Evolutionary conservation across 1,139 yeast genomes (phyloP).

Genomic region (Pichia sp.): DNA sequence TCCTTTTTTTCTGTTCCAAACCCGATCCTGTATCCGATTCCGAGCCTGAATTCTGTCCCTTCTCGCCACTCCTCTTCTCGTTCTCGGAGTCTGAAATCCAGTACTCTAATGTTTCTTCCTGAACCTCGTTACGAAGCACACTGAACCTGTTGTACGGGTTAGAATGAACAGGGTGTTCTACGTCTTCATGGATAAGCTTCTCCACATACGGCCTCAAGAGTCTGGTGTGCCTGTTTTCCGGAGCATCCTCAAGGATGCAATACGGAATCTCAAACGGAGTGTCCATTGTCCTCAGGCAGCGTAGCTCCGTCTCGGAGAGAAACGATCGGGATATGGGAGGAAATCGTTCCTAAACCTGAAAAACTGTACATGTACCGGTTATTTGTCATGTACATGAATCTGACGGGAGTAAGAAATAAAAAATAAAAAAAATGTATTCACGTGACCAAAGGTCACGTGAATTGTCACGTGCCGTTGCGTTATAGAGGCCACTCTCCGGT

Average conservation of each 20-base stretch:
- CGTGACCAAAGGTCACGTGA: not conserved
- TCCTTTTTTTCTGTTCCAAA: not conserved
- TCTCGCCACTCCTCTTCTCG: conserved; percentile 1
- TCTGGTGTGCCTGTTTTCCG: conserved; percentile 5
- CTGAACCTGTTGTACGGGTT: conserved; percentile 22
- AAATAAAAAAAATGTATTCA: not conserved
- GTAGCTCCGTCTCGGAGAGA: too few species aligned
- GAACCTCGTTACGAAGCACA: conserved; percentile 12
- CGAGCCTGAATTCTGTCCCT: not conserved
- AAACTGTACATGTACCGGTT: too few species aligned
- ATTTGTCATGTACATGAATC: too few species aligned
- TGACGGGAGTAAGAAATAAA: too few species aligned
- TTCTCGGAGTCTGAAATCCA: conserved; percentile 19
- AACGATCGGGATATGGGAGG: too few species aligned
- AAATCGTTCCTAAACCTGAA: too few species aligned
- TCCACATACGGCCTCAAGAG: conserved; percentile 12
- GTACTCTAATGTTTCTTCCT: conserved; percentile 21
- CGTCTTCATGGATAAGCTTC: conserved; percentile 4
- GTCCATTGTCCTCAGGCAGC: not conserved
- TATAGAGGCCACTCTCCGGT: not conserved
- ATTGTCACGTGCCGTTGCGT: conserved; percentile 9
- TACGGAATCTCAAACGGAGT: conserved; percentile 13
- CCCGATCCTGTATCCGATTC: not conserved
- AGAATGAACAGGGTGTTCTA: conserved; percentile 4
- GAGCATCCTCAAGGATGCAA: conserved; percentile 7